Percentiles rank a stretch among this genome's conserved stretches.
phyloP scores from a whole-genome alignment of 805 yeast genomes.

The Metschnikowia kofuensis region DNA sequence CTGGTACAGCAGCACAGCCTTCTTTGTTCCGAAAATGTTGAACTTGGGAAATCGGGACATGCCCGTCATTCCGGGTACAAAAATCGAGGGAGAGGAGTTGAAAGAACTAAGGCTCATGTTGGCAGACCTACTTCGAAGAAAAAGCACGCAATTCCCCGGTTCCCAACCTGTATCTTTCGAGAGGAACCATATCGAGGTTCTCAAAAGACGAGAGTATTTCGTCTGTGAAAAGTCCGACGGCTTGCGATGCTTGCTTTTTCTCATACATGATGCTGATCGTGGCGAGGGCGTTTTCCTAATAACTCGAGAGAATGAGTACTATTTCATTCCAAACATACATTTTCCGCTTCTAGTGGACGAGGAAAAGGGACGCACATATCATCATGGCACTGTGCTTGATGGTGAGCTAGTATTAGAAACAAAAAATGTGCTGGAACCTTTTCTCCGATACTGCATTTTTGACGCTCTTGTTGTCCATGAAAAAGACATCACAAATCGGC shows the following conservation, averaged over 20 bases:
- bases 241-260: slow-evolving; percentile 72
- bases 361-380: slow-evolving; percentile 54
- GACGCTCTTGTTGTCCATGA: slow-evolving; percentile 89
- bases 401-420: slow-evolving; percentile 87
- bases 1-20: not conserved
- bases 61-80: slow-evolving; percentile 84
- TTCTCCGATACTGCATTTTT: slow-evolving; percentile 75
- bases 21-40: slow-evolving; percentile 22
- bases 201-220: slow-evolving; percentile 72
- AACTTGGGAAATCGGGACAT: slow-evolving; percentile 50
- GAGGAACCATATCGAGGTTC: slow-evolving; percentile 61
- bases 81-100: slow-evolving; percentile 69
- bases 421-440: slow-evolving; percentile 51
- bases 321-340: slow-evolving; percentile 76
- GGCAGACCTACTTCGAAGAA: slow-evolving; percentile 55
- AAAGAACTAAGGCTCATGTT: slow-evolving; percentile 66
- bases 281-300: slow-evolving; percentile 89
- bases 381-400: slow-evolving; percentile 86
- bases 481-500: slow-evolving; percentile 61
- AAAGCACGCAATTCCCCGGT: slow-evolving; percentile 73
- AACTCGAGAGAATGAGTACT: slow-evolving; percentile 86
- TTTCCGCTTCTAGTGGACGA: slow-evolving; percentile 59
- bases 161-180: slow-evolving; percentile 94
- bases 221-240: slow-evolving; percentile 98
- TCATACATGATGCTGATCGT: slow-evolving; percentile 62